These are phyloP conservation scores for Phytophthora melonis DNA, from an alignment of 352 stramenopile genomes.

Conservation along the genomic window DNA sequence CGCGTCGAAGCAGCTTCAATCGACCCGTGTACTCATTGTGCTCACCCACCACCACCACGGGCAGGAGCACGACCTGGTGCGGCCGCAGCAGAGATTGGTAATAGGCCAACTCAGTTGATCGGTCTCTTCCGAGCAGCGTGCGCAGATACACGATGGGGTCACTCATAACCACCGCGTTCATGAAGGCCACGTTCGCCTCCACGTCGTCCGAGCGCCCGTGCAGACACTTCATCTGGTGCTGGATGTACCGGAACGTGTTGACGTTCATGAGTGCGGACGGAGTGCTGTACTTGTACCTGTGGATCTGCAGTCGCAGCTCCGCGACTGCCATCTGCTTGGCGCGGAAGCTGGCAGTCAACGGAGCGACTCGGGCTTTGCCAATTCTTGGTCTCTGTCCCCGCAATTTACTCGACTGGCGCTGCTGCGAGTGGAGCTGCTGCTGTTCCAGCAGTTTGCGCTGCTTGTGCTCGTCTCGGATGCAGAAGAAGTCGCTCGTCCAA, in stretches of 20 bases:
- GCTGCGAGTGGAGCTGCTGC: slow-evolving; percentile 9
- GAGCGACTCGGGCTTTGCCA: slow-evolving; percentile 9
- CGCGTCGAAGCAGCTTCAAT: slow-evolving; percentile 22
- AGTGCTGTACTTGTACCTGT: slow-evolving; percentile 10
- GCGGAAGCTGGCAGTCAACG: slow-evolving; percentile 16
- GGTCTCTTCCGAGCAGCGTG: slow-evolving; percentile 20
- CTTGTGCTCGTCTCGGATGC: slow-evolving; percentile 29
- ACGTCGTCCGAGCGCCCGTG: slow-evolving; percentile 30
- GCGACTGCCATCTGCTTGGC: slow-evolving; percentile 10
- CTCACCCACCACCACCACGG: slow-evolving; percentile 22
- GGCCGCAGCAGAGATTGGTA: slow-evolving; percentile 35
- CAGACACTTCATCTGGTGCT: slow-evolving; percentile 40
- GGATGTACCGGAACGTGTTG: slow-evolving; percentile 27
- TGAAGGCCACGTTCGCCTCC: slow-evolving; percentile 45
- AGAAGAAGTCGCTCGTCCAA: slow-evolving; percentile 50
- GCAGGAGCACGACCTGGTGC: slow-evolving; percentile 33
- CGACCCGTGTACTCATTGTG: slow-evolving; percentile 35
- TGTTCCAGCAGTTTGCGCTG: not conserved
- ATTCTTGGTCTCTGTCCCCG: not conserved
- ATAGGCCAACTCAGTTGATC: slow-evolving; percentile 26
- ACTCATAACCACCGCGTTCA: slow-evolving; percentile 54
- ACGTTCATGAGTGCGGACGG: slow-evolving; percentile 11
- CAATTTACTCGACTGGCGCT: not conserved
- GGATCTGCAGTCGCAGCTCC: slow-evolving; percentile 12
- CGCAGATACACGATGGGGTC: slow-evolving; percentile 49